Evolutionary conservation across 345 rosid genomes (phyloP), one percentile per base, ranked within the genome.

Genomic region (Hevea brasiliensis): DNA sequence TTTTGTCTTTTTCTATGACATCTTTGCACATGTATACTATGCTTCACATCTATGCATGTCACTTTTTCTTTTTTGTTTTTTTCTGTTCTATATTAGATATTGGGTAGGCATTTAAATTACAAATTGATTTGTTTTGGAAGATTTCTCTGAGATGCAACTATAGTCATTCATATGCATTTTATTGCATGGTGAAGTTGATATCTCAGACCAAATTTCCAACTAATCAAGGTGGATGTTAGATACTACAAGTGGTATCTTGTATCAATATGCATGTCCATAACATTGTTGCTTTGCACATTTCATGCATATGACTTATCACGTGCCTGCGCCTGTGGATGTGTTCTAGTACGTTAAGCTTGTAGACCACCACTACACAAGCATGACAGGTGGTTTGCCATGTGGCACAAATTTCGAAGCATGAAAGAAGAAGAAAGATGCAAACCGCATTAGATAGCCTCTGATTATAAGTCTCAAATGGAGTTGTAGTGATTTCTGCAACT

Each of bases 371-470:
- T 47, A 21, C 67, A 57, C 13, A 53, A 71, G 67, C 67, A 58
- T 67, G 89, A 80, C 87, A 82, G 77, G 83, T 82, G 89, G 79
- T 65, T 65, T 75, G 86, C 84, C 86, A 86, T 67, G 82, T 73
- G 85, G 87, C 89, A 76, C 67, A 45, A 51, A 64, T 58, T 13
- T 74, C 74, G 58, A 27, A 76, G 17, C 60, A 41, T 47, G 9
- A 70, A 57, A 77, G 57, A 59, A 63, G 44, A 61, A 58, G 69
- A 62, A 61, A 61, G 50, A 67, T 61, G 45, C 61, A 44, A 55
- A 35, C 53, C 51, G 55, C 70, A 50, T 7, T 14, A 51, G 23
- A 57, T 27, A 72, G 65, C 40, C 50, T 21, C 10, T 41, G 64
- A 27, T 55, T 64, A 32, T 70, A 65, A 60, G 55, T 57, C 53